Base-by-base conservation (phyloP, 169 alveolate species). In the Plasmodium cynomolgi region DNA sequence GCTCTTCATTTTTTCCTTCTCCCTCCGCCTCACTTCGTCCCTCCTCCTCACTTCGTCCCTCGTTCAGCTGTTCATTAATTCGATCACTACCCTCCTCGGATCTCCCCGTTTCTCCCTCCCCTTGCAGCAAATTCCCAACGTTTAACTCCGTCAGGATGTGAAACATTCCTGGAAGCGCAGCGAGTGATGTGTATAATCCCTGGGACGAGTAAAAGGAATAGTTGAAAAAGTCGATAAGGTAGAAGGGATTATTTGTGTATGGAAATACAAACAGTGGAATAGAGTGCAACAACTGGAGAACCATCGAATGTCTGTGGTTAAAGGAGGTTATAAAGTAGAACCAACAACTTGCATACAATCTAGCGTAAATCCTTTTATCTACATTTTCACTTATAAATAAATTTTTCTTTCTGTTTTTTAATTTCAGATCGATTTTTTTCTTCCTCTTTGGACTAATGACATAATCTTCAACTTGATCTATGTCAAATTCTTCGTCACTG, bases 161-260 rank as follows among this genome's bases (percentile, higher is more conserved):
- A 71, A 91, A 91, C 23, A 91, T 91, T 29, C 95, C 95, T 4
- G 95, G 95, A 11, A 91, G 62, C 1, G 95, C 90, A 9, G 95
- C 91, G 34, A 91, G 56, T 15, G 95, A 91, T n/a, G 84, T 47
- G 84, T 91, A 91, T 41, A 91, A 34, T 8, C 84, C 83, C 33
- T 58, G 23, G 17, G 95, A 68, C 1, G 75, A n/a, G 58, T 91
- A 91, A 82, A 71, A 91, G 50, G 95, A 62, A 26, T 58, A 81
- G 83, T 91, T 91, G 62, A 91, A 91, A 82, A 41, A 91, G 47
- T 91, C 92, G 39, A 91, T 82, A 13, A 82, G 75, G 83, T 91
- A 91, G 58, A 72, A 82, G 5, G 92, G 92, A 37, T 91, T 91
- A 47, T 81, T 91, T 31, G 95, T 91, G 75, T 91, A 91, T 33